Evolutionary conservation across 345 rosid species (phyloP), one percentile per base, ranked within the genome.

Genomic region (Firmiana major): DNA sequence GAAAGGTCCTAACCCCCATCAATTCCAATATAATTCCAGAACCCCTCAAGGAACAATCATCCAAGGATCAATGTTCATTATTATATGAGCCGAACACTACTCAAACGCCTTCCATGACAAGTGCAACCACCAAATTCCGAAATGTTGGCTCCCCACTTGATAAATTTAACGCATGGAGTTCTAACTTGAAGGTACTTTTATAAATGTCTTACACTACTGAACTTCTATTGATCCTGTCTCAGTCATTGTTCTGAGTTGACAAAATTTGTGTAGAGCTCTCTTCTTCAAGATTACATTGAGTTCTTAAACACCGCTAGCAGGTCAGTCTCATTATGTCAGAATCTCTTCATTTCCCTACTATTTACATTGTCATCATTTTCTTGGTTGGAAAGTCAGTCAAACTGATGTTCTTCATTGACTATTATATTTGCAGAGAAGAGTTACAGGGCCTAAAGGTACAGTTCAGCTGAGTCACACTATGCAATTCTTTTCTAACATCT

Each of bases 221-320:
- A 54, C 1, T 34, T 65, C 19, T 19, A 24, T 19, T 8, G 9
- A 22, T 43, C 12, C 49, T 67, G 76, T 83, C 26, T 43, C 7
- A 48, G 15, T 36, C 6, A 7, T 17, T 53, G 42, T 77, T 71
- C 73, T 57, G 21, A 65, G 75, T 36, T 77, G 53, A 38, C 1
- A 26, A 40, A 69, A 77, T 45, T 84, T 55, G 38, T 73, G 77
- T 90, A 96, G 99, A 85, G 73, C 49, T 81, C 88, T 38, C 90
- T 92, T 24, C 58, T 89, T 4, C 86, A 87, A 62, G 92, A 91
- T 82, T 96, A 92, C 28, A 76, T 94, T 9, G 84, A 84, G 74
- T 86, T 92, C 82, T 82, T 96, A 71, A 96, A 96, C 53, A 80
- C 86, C 26, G 97, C 97, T 49, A 89, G 89, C 86, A 89, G 92